These are phyloP conservation scores for Venturia asperata DNA, from an alignment of 2,329 filamentous ascomycete genomes.

Conservation along the genomic window DNA sequence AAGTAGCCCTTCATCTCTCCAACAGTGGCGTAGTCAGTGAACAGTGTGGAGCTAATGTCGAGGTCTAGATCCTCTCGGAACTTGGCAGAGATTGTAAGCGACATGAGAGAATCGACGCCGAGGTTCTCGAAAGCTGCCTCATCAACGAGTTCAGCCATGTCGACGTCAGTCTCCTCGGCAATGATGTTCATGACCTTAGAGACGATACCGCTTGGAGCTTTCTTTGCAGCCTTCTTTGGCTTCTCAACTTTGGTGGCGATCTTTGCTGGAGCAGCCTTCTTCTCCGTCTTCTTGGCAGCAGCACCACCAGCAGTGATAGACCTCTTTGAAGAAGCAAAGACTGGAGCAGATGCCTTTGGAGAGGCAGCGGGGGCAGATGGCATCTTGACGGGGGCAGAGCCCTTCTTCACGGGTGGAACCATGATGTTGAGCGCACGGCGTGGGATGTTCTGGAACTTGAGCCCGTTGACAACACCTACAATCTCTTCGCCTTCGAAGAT, in stretches of 20 bases:
- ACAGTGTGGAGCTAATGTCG: constrained; percentile 52
- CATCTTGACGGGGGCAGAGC: constrained; percentile 29
- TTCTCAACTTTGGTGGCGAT: constrained; percentile 47
- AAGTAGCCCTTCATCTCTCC: constrained; percentile 55
- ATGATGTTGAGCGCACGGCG: constrained; percentile 60
- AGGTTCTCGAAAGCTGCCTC: constrained; percentile 55
- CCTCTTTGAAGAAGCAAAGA: constrained; percentile 25
- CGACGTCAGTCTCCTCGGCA: constrained; percentile 57
- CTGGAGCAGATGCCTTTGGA: constrained; percentile 27
- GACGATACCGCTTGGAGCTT: constrained; percentile 42
- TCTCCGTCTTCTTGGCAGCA: constrained; percentile 28
- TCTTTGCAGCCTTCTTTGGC: constrained; percentile 38
- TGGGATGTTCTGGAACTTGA: constrained; percentile 62
- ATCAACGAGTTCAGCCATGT: constrained; percentile 52
- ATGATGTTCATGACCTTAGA: constrained; percentile 57
- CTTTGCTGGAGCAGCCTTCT: constrained; percentile 47
- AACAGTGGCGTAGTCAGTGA: constrained; percentile 54
- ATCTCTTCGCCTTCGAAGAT: constrained; percentile 54
- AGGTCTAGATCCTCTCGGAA: constrained; percentile 56
- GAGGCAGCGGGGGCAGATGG: constrained; percentile 30
- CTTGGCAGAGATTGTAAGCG: constrained; percentile 53
- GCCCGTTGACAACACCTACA: constrained; percentile 51
- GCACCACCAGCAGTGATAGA: constrained; percentile 28
- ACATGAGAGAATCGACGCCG: constrained; percentile 55
- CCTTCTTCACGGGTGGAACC: constrained; percentile 52